Percentiles rank a stretch among this genome's conserved stretches.
phyloP scores from a whole-genome alignment of 2,329 filamentous ascomycete species.

The Endothia cerciana region DNA sequence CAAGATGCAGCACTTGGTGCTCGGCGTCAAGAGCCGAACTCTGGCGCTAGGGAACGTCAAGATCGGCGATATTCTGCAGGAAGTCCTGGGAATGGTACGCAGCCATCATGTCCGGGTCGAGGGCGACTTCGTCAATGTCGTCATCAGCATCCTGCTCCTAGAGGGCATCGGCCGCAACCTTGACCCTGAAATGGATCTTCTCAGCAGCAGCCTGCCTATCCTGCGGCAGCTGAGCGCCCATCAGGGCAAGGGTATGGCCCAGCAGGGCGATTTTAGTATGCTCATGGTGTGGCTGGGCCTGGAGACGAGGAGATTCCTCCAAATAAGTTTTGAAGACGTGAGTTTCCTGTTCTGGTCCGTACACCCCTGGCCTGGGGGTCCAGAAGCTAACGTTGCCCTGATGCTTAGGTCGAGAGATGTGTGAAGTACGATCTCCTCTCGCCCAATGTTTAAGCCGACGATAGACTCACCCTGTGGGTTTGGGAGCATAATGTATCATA shows the following conservation, averaged over 20 bases:
- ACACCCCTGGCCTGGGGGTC: conserved; percentile 14
- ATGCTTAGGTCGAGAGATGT: conserved; percentile 73
- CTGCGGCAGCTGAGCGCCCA: conserved; percentile 83
- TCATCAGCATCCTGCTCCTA: conserved; percentile 88
- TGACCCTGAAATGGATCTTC: conserved; percentile 84
- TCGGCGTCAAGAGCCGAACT: conserved; percentile 87
- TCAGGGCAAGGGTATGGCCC: conserved; percentile 70
- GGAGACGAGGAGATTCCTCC: conserved; percentile 85
- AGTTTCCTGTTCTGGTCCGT: conserved; percentile 40
- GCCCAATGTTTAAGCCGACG: conserved; percentile 70
- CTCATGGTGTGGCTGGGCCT: conserved; percentile 89
- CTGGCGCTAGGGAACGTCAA: conserved; percentile 92
- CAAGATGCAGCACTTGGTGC: conserved; percentile 94
- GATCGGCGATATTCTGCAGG: conserved; percentile 91
- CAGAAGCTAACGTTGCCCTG: conserved; percentile 14
- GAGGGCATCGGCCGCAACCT: conserved; percentile 91
- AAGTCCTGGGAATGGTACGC: conserved; percentile 90
- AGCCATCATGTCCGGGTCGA: conserved; percentile 91
- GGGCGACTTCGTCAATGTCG: conserved; percentile 97
- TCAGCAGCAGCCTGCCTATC: conserved; percentile 86
- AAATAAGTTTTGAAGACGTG: conserved; percentile 87
- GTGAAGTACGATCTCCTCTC: conserved; percentile 90
- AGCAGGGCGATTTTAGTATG: conserved; percentile 79
- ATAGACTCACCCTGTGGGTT: neutral
- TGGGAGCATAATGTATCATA: too few species aligned